phyloP scores from a whole-genome alignment of 768 basidiomycete species.

The Xerocomellus amylosporus region DNA sequence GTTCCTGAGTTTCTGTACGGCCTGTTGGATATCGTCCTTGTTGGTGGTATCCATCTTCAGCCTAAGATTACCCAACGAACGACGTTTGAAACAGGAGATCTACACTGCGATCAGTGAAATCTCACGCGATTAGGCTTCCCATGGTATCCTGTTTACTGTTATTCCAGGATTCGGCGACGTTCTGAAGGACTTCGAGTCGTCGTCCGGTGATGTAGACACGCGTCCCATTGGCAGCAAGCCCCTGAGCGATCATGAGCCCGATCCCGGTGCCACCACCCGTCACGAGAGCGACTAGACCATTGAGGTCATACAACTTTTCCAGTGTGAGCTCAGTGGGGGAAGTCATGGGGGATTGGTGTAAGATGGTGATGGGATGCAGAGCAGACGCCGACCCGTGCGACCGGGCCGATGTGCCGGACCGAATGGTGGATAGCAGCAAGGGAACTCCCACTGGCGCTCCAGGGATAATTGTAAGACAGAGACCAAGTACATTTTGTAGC shows the following conservation, averaged over 20 bases:
- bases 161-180: slow-evolving; percentile 49
- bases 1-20: slow-evolving; percentile 37
- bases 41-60: slow-evolving; percentile 70
- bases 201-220: slow-evolving; percentile 79
- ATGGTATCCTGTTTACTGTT: slow-evolving; percentile 33
- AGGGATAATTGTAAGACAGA: neutral
- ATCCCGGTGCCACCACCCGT: slow-evolving; percentile 53
- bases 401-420: no score
- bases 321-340: slow-evolving; percentile 22
- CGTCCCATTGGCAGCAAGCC: slow-evolving; percentile 74
- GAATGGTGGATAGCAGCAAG: no score
- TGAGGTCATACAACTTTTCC: slow-evolving; percentile 46
- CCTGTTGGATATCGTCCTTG: slow-evolving; percentile 60
- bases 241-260: slow-evolving; percentile 65
- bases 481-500: neutral
- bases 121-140: slow-evolving; percentile 61
- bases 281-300: slow-evolving; percentile 52
- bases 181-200: slow-evolving; percentile 61
- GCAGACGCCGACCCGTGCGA: no score
- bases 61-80: slow-evolving; percentile 32
- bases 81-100: neutral
- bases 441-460: no score
- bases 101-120: neutral
- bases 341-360: slow-evolving; percentile 16
- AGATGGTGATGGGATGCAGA: no score